Evolutionary conservation across 495 filamentous ascomycete genomes (phyloP).

Genomic region (Aspergillus steynii): DNA sequence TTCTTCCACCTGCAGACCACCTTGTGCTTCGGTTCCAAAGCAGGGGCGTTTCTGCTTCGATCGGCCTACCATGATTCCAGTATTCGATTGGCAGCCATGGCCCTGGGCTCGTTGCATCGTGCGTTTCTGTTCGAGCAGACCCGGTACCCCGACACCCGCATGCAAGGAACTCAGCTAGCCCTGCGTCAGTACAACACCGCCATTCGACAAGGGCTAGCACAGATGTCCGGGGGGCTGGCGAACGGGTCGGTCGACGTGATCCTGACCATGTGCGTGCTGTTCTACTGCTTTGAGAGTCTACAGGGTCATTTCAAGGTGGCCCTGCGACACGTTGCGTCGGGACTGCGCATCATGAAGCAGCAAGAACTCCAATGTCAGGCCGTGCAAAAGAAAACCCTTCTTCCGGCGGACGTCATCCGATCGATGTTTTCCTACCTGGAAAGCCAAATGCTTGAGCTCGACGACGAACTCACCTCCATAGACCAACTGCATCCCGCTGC

Average conservation of each 20-base stretch:
- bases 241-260: constrained; percentile 28
- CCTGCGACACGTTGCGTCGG: constrained; percentile 47
- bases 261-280: constrained; percentile 57
- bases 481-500: constrained; percentile 3
- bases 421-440: constrained; percentile 17
- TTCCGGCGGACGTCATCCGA: not conserved
- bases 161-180: constrained; percentile 31
- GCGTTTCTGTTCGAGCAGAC: constrained; percentile 43
- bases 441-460: constrained; percentile 21
- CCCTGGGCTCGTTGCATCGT: constrained; percentile 63
- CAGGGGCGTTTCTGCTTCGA: constrained; percentile 51
- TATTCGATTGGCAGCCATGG: constrained; percentile 61
- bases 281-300: constrained; percentile 57
- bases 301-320: constrained; percentile 47
- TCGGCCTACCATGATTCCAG: constrained; percentile 59
- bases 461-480: constrained; percentile 10
- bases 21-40: constrained; percentile 56
- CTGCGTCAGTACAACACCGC: constrained; percentile 57
- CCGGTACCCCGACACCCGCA: not conserved
- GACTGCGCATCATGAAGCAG: constrained; percentile 31
- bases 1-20: constrained; percentile 60
- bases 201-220: constrained; percentile 31
- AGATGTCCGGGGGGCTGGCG: not conserved
- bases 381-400: not conserved
- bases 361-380: constrained; percentile 9